These are phyloP conservation scores for Madurella fahalii DNA, from an alignment of 2,329 filamentous ascomycete genomes.

Conservation along the genomic window DNA sequence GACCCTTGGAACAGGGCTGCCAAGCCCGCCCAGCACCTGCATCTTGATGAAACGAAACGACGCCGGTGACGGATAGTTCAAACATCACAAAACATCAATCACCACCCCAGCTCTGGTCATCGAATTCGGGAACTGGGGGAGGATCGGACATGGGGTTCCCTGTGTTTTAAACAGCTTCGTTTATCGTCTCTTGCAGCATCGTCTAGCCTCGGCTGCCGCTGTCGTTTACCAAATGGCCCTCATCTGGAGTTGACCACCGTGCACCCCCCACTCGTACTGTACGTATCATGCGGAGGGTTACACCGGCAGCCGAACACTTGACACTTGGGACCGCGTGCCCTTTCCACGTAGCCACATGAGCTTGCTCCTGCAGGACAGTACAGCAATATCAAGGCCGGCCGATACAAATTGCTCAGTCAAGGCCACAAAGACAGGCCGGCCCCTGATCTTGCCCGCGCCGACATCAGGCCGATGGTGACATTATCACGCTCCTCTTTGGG, in stretches of 20 bases:
- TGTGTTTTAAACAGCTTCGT: too few relatives aligned
- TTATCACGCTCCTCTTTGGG: too few relatives aligned
- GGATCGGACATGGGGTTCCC: not conserved
- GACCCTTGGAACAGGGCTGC: not conserved
- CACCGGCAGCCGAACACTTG: not conserved
- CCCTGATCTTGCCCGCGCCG: too few relatives aligned
- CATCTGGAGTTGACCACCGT: not conserved
- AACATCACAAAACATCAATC: constrained; percentile 6
- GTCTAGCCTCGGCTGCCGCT: too few relatives aligned
- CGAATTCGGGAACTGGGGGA: not conserved
- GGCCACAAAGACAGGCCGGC: too few relatives aligned
- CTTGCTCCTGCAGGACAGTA: not conserved
- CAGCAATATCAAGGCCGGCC: not conserved
- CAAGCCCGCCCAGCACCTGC: not conserved
- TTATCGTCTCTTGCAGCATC: too few relatives aligned
- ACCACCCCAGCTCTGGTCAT: not conserved
- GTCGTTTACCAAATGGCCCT: not conserved
- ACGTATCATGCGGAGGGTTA: not conserved
- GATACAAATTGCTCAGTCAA: not conserved
- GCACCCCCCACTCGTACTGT: too few relatives aligned
- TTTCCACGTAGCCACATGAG: not conserved
- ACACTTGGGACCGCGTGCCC: not conserved
- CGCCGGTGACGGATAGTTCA: not conserved
- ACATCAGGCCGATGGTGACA: too few relatives aligned
- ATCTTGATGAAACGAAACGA: constrained; percentile 22